A percentile compares a stretch with the other conserved stretches of the same genome.
phyloP scores from a whole-genome alignment of 345 rosid genomes.

The Murraya paniculata region DNA sequence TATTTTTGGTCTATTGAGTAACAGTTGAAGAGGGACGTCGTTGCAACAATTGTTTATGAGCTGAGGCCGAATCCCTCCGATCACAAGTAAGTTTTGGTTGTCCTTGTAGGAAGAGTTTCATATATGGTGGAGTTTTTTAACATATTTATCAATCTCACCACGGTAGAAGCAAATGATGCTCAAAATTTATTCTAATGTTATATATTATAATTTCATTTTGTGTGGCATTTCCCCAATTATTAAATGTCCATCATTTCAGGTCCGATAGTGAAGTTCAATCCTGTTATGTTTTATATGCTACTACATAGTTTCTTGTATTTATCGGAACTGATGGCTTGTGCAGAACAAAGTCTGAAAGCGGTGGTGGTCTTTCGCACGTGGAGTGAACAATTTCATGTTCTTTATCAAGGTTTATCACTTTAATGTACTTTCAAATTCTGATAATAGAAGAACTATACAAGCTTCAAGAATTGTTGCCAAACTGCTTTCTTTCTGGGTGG shows the following conservation, averaged over 20 bases:
- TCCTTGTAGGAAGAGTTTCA: not conserved
- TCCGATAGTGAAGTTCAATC: not conserved
- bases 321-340: slow-evolving; percentile 15
- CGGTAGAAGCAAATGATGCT: not conserved
- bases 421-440: not conserved
- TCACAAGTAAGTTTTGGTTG: slow-evolving; percentile 75
- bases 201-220: not conserved
- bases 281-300: not conserved
- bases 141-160: not conserved
- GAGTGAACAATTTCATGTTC: slow-evolving; percentile 38
- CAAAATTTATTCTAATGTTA: not conserved
- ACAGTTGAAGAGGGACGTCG: slow-evolving; percentile 92
- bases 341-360: slow-evolving; percentile 68
- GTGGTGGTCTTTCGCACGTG: slow-evolving; percentile 62
- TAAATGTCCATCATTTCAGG: not conserved
- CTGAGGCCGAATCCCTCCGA: slow-evolving; percentile 93
- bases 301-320: not conserved
- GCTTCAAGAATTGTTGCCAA: not conserved
- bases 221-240: not conserved
- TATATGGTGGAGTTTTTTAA: not conserved
- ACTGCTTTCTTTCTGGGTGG: not conserved
- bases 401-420: not conserved
- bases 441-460: not conserved
- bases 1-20: slow-evolving; percentile 12
- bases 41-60: slow-evolving; percentile 89